Evolutionary conservation across 2,329 filamentous ascomycete genomes (phyloP), one percentile per base, ranked within the genome.

Genomic region (Coniochaeta sp.): DNA sequence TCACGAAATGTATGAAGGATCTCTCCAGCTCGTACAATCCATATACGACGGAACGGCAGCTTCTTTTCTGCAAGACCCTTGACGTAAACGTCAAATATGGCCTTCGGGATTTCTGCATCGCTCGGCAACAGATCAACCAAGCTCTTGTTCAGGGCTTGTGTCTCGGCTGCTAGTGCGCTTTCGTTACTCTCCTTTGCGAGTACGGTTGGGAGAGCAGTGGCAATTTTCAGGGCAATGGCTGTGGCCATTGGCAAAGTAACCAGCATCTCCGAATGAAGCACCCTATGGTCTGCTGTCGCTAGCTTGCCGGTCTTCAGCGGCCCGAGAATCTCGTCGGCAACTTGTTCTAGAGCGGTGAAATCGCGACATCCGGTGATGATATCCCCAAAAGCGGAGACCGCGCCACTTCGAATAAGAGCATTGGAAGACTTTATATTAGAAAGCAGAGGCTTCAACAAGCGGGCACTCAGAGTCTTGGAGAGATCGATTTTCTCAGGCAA

Each of bases 391-490:
- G 89, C 89, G 42, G 82, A 80, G 24, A 93, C 75, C 9, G 90
- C 89, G 26, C 91, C 92, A 63, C 83, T 83, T 60, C 93, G 87
- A 63, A 97, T 91, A 2, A 75, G 74, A 16, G 84, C 77, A 71
- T 96, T 98, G 69, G 89, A 93, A 1, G 95, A 98, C 73, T 96
- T 97, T 72, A 93, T 81, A 70, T 92, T 96, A 44, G 91, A 87
- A n/a, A 98, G 75, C 14, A 99, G 78, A 6, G 92, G 91, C 72
- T 96, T 98, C 40, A 96, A 74, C 38, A 99, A 80, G 62, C 89
- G 89, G 28, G 81, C 79, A 58, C 83, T 81, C 19, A 98, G 79
- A 4, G 89, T 76, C 40, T 86, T 83, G 9, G 93, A 93, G 19
- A 98, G 80, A 68, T 99, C 93, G 66, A 95, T 81, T 6, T 78